phyloP scores from a whole-genome alignment of 2,329 filamentous ascomycete genomes.

The Pseudogymnoascus sp. region DNA sequence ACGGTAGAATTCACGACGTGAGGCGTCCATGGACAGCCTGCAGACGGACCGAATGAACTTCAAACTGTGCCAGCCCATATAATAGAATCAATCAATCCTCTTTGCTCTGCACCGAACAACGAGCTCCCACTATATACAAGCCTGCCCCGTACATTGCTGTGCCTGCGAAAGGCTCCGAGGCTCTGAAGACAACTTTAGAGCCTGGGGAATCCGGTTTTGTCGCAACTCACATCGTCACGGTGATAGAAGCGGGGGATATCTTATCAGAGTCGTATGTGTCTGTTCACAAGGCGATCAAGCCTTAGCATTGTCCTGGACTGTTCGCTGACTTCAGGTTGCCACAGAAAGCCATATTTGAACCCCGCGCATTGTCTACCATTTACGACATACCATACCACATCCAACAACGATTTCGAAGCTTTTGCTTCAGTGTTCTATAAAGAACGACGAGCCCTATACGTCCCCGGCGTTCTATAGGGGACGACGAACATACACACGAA shows the following conservation, averaged over 20 bases:
- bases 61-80: not conserved
- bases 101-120: not conserved
- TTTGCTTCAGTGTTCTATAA: not conserved
- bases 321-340: not conserved
- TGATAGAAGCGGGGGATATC: not conserved
- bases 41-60: constrained; percentile 9
- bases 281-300: not conserved
- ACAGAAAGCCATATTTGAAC: not conserved
- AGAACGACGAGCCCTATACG: not conserved
- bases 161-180: not conserved
- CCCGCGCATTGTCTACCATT: not conserved
- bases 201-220: constrained; percentile 3
- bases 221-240: not conserved
- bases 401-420: not conserved
- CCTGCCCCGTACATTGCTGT: not conserved
- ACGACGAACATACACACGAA: not conserved
- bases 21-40: constrained; percentile 5
- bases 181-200: constrained; percentile 1
- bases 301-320: not conserved
- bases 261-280: not conserved
- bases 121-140: not conserved
- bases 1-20: constrained; percentile 10
- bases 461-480: not conserved
- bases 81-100: constrained; percentile 3
- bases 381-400: not conserved